Conservation (phyloP, 202 grass and related monocot genomes). For the Hordeum pubiflorum region DNA sequence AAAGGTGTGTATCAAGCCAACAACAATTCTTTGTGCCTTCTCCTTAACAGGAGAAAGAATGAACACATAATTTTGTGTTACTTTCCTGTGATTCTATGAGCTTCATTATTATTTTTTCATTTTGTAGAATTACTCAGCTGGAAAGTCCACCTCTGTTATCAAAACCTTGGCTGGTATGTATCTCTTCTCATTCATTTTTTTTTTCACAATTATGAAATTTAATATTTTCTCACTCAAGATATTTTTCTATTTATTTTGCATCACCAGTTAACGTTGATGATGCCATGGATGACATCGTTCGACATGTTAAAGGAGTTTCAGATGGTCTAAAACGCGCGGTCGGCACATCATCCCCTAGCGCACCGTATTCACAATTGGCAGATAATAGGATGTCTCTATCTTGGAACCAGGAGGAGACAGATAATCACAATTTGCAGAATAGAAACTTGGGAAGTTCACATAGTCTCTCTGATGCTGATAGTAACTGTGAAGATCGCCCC, state of each 20-base stretch:
- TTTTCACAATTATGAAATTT: constrained; percentile 14
- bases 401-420: constrained; percentile 64
- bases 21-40: constrained; percentile 10
- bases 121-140: constrained; percentile 91
- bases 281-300: constrained; percentile 98
- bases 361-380: constrained; percentile 23
- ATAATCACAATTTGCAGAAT: constrained; percentile 39
- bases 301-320: constrained; percentile 95
- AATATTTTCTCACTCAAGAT: constrained; percentile 17
- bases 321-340: constrained; percentile 73
- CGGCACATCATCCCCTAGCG: constrained; percentile 43
- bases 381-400: constrained; percentile 58
- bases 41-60: constrained; percentile 24
- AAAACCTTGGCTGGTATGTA: constrained; percentile 85
- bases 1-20: constrained; percentile 46
- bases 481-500: constrained; percentile 51
- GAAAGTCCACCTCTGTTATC: constrained; percentile 91
- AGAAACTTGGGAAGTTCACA: constrained; percentile 44
- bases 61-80: background rate
- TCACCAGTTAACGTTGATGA: constrained; percentile 89
- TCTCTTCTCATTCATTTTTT: background rate
- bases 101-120: constrained; percentile 21
- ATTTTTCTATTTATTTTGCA: constrained; percentile 25
- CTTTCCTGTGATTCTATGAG: constrained; percentile 29
- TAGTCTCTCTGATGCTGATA: constrained; percentile 89